These are phyloP conservation scores for Phytopythium kandeliae DNA, from an alignment of 352 stramenopile genomes.

Conservation along the genomic window DNA sequence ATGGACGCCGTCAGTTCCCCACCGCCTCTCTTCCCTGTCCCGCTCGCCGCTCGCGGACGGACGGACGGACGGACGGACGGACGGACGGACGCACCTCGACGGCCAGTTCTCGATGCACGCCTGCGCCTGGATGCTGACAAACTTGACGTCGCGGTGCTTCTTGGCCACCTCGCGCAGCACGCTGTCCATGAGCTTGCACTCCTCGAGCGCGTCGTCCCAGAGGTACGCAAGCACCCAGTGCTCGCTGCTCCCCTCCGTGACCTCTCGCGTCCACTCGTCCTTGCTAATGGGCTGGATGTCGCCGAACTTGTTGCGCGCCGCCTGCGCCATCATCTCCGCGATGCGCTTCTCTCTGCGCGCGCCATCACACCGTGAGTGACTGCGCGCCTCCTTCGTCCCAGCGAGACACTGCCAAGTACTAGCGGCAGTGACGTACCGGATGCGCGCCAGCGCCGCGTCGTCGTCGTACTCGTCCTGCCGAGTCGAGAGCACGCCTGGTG, in stretches of 20 bases:
- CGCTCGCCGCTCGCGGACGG: too few relatives aligned
- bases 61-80: too few relatives aligned
- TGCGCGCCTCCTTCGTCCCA: too few relatives aligned
- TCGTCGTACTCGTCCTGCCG: conserved; percentile 81
- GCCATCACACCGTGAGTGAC: too few relatives aligned
- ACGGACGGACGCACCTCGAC: conserved; percentile 21
- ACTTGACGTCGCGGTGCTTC: conserved; percentile 90
- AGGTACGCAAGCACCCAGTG: conserved; percentile 89
- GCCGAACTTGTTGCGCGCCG: conserved; percentile 82
- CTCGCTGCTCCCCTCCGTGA: conserved; percentile 87
- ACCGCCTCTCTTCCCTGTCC: too few relatives aligned
- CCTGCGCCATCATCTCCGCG: conserved; percentile 82
- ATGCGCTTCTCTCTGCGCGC: conserved; percentile 66
- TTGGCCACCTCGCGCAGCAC: conserved; percentile 76
- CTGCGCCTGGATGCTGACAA: conserved; percentile 90
- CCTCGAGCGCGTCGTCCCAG: conserved; percentile 84
- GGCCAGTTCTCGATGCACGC: conserved; percentile 92
- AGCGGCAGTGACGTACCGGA: conserved; percentile 50
- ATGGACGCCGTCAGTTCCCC: too few relatives aligned
- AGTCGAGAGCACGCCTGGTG: too few relatives aligned
- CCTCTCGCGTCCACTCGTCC: conserved; percentile 90
- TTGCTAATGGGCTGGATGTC: conserved; percentile 89
- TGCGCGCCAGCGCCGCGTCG: conserved; percentile 65
- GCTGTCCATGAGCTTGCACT: conserved; percentile 91
- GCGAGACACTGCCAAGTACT: too few relatives aligned